Percentiles rank a stretch among this genome's conserved stretches.
Conservation (phyloP, 2,329 filamentous ascomycete genomes). For the Blastomyces parvus region DNA sequence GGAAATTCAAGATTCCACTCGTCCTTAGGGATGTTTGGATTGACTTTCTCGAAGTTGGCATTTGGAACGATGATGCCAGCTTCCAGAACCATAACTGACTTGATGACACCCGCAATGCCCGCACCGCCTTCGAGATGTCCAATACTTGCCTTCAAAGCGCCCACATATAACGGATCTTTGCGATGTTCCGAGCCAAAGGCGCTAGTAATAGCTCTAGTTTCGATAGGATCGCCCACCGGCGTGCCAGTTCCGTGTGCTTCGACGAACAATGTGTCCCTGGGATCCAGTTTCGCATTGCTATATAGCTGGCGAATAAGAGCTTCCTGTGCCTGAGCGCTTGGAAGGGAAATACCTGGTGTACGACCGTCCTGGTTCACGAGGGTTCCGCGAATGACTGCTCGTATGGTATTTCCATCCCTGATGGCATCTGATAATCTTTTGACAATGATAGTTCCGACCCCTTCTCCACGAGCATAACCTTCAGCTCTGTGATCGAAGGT, state of each 20-base stretch:
- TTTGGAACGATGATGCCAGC: slow-evolving; percentile 17
- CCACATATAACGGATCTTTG: slow-evolving; percentile 13
- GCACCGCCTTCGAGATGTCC: slow-evolving; percentile 18
- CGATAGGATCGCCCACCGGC: slow-evolving; percentile 22
- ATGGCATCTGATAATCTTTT: slow-evolving; percentile 33
- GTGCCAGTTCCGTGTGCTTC: slow-evolving; percentile 33
- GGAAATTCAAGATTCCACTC: slow-evolving; percentile 19
- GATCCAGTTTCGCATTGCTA: slow-evolving; percentile 13
- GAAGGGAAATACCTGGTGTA: slow-evolving; percentile 34
- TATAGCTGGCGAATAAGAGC: slow-evolving; percentile 21
- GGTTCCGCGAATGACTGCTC: slow-evolving; percentile 31
- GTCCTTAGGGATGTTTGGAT: slow-evolving; percentile 20
- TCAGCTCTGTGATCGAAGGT: slow-evolving; percentile 29
- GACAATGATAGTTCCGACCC: slow-evolving; percentile 30
- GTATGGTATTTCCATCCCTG: slow-evolving; percentile 32
- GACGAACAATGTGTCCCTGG: slow-evolving; percentile 15
- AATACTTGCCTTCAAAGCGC: slow-evolving; percentile 9
- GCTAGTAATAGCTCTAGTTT: slow-evolving; percentile 13
- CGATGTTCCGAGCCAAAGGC: slow-evolving; percentile 9
- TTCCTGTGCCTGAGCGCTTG: slow-evolving; percentile 24
- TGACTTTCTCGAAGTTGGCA: slow-evolving; percentile 22
- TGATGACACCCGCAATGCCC: slow-evolving; percentile 19
- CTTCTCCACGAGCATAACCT: slow-evolving; percentile 39
- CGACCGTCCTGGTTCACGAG: slow-evolving; percentile 35
- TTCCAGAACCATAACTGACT: slow-evolving; percentile 17